Evolutionary conservation across 176 grass and related monocot species (phyloP).

Genomic region (Oryza meyeriana): DNA sequence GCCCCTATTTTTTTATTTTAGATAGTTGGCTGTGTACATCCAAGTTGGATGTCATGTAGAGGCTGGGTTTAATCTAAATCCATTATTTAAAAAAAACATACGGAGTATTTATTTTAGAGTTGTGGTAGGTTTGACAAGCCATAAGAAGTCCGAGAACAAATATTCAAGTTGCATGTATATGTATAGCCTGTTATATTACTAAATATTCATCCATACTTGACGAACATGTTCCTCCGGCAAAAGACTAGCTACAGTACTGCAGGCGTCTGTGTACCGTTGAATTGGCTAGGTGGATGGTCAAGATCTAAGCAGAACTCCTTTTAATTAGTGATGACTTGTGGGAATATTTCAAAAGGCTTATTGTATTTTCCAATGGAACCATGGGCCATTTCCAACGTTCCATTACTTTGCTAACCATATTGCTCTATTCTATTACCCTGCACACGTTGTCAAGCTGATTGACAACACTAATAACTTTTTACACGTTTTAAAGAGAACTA

Average conservation of each 20-base stretch:
- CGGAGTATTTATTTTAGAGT: too few species aligned
- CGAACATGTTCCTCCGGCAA: neutral
- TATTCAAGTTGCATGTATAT: too few species aligned
- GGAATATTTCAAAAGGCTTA: neutral
- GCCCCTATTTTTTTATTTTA: too few species aligned
- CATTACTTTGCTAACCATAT: neutral
- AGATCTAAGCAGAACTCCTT: neutral
- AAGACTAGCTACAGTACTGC: neutral
- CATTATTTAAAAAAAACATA: too few species aligned
- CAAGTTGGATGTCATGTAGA: too few species aligned
- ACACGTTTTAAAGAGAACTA: neutral
- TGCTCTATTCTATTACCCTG: too few species aligned
- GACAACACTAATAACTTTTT: neutral
- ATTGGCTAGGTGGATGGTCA: neutral
- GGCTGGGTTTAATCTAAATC: too few species aligned
- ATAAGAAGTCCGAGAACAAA: too few species aligned
- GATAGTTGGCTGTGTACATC: too few species aligned
- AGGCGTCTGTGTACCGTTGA: neutral
- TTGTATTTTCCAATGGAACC: neutral
- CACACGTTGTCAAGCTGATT: neutral
- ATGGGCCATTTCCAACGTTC: neutral
- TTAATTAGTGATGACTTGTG: neutral
- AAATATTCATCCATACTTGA: too few species aligned
- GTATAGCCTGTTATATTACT: too few species aligned
- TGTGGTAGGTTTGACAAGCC: too few species aligned